Conservation (phyloP, 2,329 filamentous ascomycete genomes). For the Colletotrichum sp. region DNA sequence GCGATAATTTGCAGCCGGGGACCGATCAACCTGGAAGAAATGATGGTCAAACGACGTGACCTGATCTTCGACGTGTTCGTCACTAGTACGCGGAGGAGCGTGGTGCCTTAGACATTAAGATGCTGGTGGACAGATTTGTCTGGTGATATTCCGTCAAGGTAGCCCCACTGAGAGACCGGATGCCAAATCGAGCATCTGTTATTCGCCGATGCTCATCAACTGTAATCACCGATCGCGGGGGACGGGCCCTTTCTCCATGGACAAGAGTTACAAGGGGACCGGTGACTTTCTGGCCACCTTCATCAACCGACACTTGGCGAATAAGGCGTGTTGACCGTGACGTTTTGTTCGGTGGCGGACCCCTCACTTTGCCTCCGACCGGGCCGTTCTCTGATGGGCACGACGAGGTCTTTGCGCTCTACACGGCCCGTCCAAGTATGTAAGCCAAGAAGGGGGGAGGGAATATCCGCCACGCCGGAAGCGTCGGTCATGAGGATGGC, state of each 20-base stretch:
- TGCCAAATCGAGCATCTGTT: conserved; percentile 2
- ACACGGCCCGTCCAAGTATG: neutral
- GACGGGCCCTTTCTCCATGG: neutral
- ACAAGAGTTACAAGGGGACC: neutral
- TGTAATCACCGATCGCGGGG: neutral
- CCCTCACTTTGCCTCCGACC: conserved; percentile 6
- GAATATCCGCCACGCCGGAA: neutral
- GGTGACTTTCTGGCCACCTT: neutral
- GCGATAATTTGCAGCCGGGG: neutral
- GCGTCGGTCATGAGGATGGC: neutral
- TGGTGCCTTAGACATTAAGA: neutral
- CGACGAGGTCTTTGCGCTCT: neutral
- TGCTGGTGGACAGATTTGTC: neutral
- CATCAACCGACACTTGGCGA: neutral
- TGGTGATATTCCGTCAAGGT: neutral
- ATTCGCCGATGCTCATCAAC: neutral
- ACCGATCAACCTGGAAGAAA: neutral
- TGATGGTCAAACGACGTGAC: neutral
- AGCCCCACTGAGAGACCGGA: neutral
- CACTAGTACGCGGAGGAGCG: neutral
- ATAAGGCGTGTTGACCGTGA: neutral
- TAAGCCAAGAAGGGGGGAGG: neutral
- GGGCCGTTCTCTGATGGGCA: neutral
- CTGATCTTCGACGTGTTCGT: neutral
- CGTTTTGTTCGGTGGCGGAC: conserved; percentile 9